Evolutionary conservation across 768 basidiomycete species (phyloP), one percentile per base, ranked within the genome.

Genomic region (Chalciporus sphaerocephalus): DNA sequence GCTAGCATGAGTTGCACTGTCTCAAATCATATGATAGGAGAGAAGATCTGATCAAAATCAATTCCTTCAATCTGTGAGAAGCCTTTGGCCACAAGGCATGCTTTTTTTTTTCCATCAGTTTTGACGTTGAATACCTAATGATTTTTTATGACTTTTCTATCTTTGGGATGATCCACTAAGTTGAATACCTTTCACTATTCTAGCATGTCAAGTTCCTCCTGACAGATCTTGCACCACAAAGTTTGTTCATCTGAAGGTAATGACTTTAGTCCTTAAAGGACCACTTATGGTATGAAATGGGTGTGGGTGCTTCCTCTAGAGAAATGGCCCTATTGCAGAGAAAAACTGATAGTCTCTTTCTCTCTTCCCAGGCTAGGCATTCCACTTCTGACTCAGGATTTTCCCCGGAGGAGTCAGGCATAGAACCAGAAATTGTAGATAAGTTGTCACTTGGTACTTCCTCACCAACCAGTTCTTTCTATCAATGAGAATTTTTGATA

Each of bases 21-120:
- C 0, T 48, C 37, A 10, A 47, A 30, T 18, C 33, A 28, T 3
- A 42, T 38, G 0, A 60, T 42, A 1, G 54, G 56, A 0, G 59
- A 42, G 28, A 44, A 60, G 0, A 53, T 53, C 15, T 64, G 58
- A 16, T 48, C 42, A 51, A 52, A 70, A 38, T 70, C 65, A 4
- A 63, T 22, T 3, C 68, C 66, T 12, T 50, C 50, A 4, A 61
- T 42, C 40, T 73, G 69, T 0, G 54, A 46, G 56, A 59, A 70
- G 0, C 72, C 69, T 38, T 66, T 52, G 0, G 67, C 69, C 3
- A 70, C 69, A 5, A 72, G 54, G 12, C 67, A 23, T 3, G 62
- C 68, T 1, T 25, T 1, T 41, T 41, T 41, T 6, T 17, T 20
- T 12, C 37, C 17, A 11, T 36, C 34, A 20, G 34, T 13, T 9